phyloP scores from a whole-genome alignment of 2,329 filamentous ascomycete species.

The Paraphaeosphaeria sporulosa region DNA sequence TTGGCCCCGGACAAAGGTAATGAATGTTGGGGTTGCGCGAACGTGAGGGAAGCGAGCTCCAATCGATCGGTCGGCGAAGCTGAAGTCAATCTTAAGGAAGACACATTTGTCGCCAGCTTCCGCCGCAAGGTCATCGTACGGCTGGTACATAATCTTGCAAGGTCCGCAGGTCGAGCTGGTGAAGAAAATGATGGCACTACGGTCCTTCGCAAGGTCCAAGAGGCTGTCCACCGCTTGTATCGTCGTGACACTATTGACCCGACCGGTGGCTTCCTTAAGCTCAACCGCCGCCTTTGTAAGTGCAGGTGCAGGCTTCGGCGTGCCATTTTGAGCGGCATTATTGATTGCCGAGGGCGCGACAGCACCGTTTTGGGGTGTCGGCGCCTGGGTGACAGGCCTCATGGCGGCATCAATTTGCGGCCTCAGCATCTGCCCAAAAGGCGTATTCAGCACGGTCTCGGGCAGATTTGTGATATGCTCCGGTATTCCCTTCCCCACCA shows the following conservation, averaged over 20 bases:
- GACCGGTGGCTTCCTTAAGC: slow-evolving; percentile 45
- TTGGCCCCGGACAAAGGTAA: slow-evolving; percentile 79
- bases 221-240: slow-evolving; percentile 67
- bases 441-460: slow-evolving; percentile 82
- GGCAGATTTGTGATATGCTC: slow-evolving; percentile 86
- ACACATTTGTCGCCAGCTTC: slow-evolving; percentile 72
- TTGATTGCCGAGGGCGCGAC: slow-evolving; percentile 19
- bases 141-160: slow-evolving; percentile 82
- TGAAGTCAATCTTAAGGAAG: slow-evolving; percentile 85
- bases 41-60: slow-evolving; percentile 66
- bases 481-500: slow-evolving; percentile 88
- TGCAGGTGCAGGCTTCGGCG: slow-evolving; percentile 12
- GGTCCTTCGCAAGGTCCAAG: slow-evolving; percentile 66
- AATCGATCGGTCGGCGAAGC: slow-evolving; percentile 69
- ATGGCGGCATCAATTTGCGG: slow-evolving; percentile 75
- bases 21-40: slow-evolving; percentile 84
- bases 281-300: slow-evolving; percentile 20
- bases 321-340: slow-evolving; percentile 18
- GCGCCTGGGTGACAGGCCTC: slow-evolving; percentile 68
- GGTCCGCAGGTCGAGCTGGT: slow-evolving; percentile 87
- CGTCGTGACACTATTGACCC: slow-evolving; percentile 68
- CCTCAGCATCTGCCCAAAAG: slow-evolving; percentile 86
- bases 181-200: slow-evolving; percentile 87
- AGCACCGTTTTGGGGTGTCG: slow-evolving; percentile 48
- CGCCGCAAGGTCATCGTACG: slow-evolving; percentile 80